phyloP scores from a whole-genome alignment of 2,329 filamentous ascomycete genomes.

The Mollisiaceae sp. region DNA sequence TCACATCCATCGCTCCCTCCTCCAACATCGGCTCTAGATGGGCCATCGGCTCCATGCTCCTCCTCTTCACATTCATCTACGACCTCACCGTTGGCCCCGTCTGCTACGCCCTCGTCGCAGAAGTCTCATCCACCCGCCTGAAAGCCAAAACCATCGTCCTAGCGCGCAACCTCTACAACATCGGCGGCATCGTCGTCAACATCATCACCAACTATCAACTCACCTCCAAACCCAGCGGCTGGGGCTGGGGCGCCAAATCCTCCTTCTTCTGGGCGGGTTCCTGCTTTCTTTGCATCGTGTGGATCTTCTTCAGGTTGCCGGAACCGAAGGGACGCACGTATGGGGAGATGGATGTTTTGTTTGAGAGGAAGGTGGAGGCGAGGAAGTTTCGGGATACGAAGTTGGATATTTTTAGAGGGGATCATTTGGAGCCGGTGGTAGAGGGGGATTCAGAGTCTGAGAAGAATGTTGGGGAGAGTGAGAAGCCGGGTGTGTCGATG shows the following conservation, averaged over 20 bases:
- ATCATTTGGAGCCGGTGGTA: neutral
- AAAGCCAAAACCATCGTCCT: slow-evolving; percentile 32
- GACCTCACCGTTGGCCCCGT: slow-evolving; percentile 51
- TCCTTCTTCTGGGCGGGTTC: slow-evolving; percentile 49
- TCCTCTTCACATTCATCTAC: slow-evolving; percentile 49
- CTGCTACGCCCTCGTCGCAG: slow-evolving; percentile 48
- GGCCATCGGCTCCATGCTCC: slow-evolving; percentile 48
- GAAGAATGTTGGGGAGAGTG: neutral
- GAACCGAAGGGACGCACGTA: slow-evolving; percentile 43
- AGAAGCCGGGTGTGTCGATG: slow-evolving; percentile 1
- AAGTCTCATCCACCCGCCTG: slow-evolving; percentile 47
- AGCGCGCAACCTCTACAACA: slow-evolving; percentile 47
- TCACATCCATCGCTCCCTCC: slow-evolving; percentile 50
- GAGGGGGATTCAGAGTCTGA: neutral
- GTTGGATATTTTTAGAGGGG: slow-evolving; percentile 2
- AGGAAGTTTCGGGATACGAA: neutral
- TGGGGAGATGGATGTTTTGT: slow-evolving; percentile 24
- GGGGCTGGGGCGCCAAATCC: slow-evolving; percentile 45
- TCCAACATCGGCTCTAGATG: slow-evolving; percentile 48
- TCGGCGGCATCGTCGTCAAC: slow-evolving; percentile 40
- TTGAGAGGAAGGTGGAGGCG: neutral
- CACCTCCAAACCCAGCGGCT: slow-evolving; percentile 50
- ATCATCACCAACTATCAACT: slow-evolving; percentile 73
- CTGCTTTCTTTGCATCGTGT: slow-evolving; percentile 45
- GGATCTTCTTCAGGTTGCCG: slow-evolving; percentile 47